Evolutionary conservation across 164 flowering plant genomes (phyloP).

Genomic region (Paratinospora sagittata): DNA sequence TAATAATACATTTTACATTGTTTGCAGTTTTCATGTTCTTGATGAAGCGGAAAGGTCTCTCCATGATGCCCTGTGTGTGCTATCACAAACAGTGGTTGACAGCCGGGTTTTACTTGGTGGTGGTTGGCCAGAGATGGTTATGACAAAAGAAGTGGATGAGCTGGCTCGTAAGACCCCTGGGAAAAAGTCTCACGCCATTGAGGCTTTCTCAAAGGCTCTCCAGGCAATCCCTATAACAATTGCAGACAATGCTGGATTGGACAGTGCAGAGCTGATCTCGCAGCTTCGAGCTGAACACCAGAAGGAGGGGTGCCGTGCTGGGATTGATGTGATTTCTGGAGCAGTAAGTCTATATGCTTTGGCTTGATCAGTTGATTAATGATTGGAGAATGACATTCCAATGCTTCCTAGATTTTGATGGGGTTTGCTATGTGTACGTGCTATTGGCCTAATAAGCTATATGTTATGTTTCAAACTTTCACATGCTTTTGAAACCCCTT

Average conservation of each 20-base stretch:
- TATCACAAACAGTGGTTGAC: constrained; percentile 91
- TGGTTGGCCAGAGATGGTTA: constrained; percentile 99
- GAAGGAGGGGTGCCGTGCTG: constrained; percentile 66
- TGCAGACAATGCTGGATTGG: constrained; percentile 97
- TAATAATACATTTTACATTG: background rate
- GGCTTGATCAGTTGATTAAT: background rate
- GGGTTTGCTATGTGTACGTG: too few relatives aligned
- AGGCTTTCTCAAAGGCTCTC: constrained; percentile 88
- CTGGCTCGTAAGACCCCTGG: constrained; percentile 92
- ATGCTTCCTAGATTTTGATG: too few relatives aligned
- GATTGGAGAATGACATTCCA: too few relatives aligned
- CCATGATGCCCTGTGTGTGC: constrained; percentile 95
- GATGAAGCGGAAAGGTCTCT: constrained; percentile 98
- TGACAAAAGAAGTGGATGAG: constrained; percentile 95
- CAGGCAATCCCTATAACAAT: constrained; percentile 82
- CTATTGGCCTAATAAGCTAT: too few relatives aligned
- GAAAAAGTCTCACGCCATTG: constrained; percentile 92
- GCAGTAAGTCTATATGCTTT: constrained; percentile 48
- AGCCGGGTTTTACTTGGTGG: constrained; percentile 92
- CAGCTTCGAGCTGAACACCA: constrained; percentile 98
- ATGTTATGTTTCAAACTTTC: too few relatives aligned
- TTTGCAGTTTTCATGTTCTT: constrained; percentile 77
- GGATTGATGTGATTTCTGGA: constrained; percentile 94
- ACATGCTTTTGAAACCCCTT: too few relatives aligned
- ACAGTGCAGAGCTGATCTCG: constrained; percentile 90